Base-by-base conservation (phyloP, 106 monocot genomes). In the Acorus calamus region DNA sequence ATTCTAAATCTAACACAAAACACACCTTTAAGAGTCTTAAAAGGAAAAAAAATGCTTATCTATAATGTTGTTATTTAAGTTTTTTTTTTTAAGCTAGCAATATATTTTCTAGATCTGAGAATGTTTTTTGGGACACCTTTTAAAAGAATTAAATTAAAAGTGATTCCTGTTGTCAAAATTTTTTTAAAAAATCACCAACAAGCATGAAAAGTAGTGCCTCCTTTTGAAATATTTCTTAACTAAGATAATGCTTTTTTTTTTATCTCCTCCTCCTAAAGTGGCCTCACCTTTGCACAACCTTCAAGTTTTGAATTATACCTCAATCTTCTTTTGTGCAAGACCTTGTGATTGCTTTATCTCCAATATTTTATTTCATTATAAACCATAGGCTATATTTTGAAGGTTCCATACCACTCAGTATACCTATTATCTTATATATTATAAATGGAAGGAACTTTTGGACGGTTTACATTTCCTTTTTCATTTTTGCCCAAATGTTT, bases 201-300 rank as follows among this genome's bases (percentile, higher is more conserved):
- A 69, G 74, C 74, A 83, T 83, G 68, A 76, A 79, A 83, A 79
- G 76, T 69, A 79, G 79, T 69, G 79, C 72, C 47, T 28, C 28
- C 75, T 62, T 72, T 76, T 79, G 46, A 65, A 28, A 28, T 72
- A 62, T 69, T 75, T 71, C 70, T 72, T 50, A 65, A 79, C 60
- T 44, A 71, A 72, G 71, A 79, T 75, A 72, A 51, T 76, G 68
- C 66, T 57, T 75, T 83, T 75, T 67, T 28, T 28, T 28, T 28
- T 28, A 28, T 28, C 28, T 28, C 28, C 28, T 28, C 83, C 71
- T 70, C 72, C 64, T 64, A 72, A 83, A 79, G 79, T 79, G 78
- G 8, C 65, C 67, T 75, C 59, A 61, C 67, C 78, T 83, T 79
- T 79, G 79, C 72, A 76, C 67, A 61, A 75, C 67, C 62, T 64